Evolutionary conservation across 2,329 filamentous ascomycete genomes (phyloP), one percentile per base, ranked within the genome.

Genomic region (Fusarium setosum): DNA sequence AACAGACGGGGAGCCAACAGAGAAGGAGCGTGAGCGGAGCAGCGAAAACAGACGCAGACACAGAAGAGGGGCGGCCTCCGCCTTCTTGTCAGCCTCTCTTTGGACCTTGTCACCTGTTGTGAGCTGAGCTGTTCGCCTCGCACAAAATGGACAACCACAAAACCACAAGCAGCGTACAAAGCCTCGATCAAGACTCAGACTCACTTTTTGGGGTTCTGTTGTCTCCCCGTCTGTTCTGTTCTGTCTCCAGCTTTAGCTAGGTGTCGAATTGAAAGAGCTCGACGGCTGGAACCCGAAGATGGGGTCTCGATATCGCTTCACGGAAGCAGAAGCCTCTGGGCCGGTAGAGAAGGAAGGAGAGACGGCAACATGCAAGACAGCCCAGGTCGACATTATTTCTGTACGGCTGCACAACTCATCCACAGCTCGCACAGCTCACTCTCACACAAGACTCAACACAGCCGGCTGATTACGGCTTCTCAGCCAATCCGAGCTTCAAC

Each of bases 1-100:
- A 29, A 48, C 31, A 29, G 42, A 41, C 45, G 41, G 44, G 54
- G 32, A 67, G 56, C 64, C 61, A 61, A 63, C 59, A 31, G 45
- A 56, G 29, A 40, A 53, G 47, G 44, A 56, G 60, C 59, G 52
- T 60, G 37, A 59, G 53, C 47, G 45, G 54, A 57, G 54, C 34
- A 18, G 31, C 37, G 49, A 50, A 50, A 56, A 42, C 26, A 41
- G 40, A 50, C 32, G 53, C 37, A 51, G 35, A 51, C 38, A 41
- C 21, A 52, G 52, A 63, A 65, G 66, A 67, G 68, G 68, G 67
- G 57, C 62, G 49, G 63, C 45, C 63, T 71, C 67, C 69, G 58
- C 69, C 69, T 66, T 66, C 49, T 56, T 56, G 61, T 72, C 69
- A 72, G 69, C 69, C 69, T 72, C 67, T 68, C 63, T 52, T 34